These are phyloP conservation scores for Pilaira anomala DNA, from an alignment of 192 early-diverging fungal genomes.

Conservation along the genomic window DNA sequence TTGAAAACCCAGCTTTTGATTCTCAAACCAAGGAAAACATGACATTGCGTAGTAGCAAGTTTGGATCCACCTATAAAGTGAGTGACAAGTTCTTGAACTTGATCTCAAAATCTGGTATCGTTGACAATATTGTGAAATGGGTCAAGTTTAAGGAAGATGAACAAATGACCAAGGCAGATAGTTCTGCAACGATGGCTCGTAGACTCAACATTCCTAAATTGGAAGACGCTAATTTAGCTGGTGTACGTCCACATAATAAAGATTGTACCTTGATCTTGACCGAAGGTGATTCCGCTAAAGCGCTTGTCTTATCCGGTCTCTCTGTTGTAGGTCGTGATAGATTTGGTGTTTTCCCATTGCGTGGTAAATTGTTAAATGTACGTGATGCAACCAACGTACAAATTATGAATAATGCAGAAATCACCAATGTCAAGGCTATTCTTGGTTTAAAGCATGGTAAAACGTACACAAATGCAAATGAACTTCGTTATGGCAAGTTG, in stretches of 20 bases:
- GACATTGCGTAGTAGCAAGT: conserved; percentile 71
- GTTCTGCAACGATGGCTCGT: conserved; percentile 48
- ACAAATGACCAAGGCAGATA: conserved; percentile 79
- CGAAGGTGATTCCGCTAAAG: conserved; percentile 95
- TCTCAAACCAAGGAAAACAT: conserved; percentile 97
- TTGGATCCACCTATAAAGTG: conserved; percentile 77
- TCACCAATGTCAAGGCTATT: conserved; percentile 86
- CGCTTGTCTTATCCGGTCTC: conserved; percentile 82
- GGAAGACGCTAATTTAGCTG: conserved; percentile 94
- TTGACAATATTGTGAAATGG: conserved; percentile 69
- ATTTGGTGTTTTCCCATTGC: conserved; percentile 94
- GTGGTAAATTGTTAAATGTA: conserved; percentile 96
- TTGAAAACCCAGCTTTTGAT: conserved; percentile 94
- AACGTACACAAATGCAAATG: conserved; percentile 66
- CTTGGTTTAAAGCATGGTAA: conserved; percentile 87
- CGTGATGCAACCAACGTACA: conserved; percentile 73
- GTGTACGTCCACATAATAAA: conserved; percentile 54
- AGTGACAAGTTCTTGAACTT: conserved; percentile 75
- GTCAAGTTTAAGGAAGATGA: conserved; percentile 72
- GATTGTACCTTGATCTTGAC: conserved; percentile 95
- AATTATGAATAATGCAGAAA: conserved; percentile 83
- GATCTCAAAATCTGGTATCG: conserved; percentile 82
- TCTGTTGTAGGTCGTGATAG: conserved; percentile 84
- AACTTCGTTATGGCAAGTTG: conserved; percentile 89
- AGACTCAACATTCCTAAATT: conserved; percentile 82